Evolutionary conservation across 208 protist genomes (phyloP), one percentile per base, ranked within the genome.

Genomic region (Vickermania spadyakhi): DNA sequence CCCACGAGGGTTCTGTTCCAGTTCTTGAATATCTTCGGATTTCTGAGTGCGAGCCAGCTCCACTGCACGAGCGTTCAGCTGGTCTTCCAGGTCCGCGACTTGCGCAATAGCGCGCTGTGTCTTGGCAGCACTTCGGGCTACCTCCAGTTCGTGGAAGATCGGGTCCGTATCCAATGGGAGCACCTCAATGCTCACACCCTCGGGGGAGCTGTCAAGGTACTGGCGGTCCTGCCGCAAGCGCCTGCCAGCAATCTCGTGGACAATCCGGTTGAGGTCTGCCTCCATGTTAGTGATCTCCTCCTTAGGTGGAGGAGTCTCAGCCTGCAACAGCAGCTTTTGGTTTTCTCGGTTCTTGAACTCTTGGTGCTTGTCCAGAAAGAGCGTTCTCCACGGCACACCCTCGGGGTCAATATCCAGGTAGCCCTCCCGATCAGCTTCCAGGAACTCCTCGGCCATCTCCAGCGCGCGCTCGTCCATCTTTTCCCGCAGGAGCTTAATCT

Each of bases 121-220:
- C 78, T 91, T 91, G 27, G 77, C 63, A 7, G 57, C 64, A 0
- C 75, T 75, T 3, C 84, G 80, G 58, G 72, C 67, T 53, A 73
- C 68, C 76, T 92, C 84, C 61, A 92, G 30, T 23, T 66, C 26
- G 56, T 70, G 78, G 57, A 91, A 88, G 18, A 52, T 57, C 18
- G 60, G 57, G 56, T 92, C 78, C 4, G 67, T 76, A 61, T 88
- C 76, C 3, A 92, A 75, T 3, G 80, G 84, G 25, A 92, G 68
- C 27, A 80, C 56, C 25, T 59, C 67, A 11, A 88, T 53, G 13
- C 73, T 58, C 7, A 92, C 79, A 49, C 81, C 84, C 27, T 88
- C 80, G 0, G 81, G 81, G 26, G 73, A 66, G 22, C 57, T 58
- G 49, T 86, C 81, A 3, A 92, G 70, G 66, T 81, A 92, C 18